phyloP scores from a whole-genome alignment of 1,284 basidiomycete genomes.

The Coriolopsis trogii region DNA sequence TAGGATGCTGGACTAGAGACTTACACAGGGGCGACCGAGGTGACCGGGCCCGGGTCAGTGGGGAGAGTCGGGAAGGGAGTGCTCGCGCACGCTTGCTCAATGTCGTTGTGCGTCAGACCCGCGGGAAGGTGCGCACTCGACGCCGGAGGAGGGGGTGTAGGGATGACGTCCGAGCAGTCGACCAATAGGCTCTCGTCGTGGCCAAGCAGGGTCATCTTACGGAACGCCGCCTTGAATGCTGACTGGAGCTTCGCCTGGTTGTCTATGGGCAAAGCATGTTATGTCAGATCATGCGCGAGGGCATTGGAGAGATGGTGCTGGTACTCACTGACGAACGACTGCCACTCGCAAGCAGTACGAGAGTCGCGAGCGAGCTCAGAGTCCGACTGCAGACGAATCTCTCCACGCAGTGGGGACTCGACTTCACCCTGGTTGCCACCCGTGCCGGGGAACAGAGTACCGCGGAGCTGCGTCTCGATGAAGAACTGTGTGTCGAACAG shows the following conservation, averaged over 20 bases:
- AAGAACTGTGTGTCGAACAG: constrained; percentile 25
- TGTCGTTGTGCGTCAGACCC: constrained; percentile 12
- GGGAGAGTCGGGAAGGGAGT: constrained; percentile 24
- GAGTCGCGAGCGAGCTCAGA: constrained; percentile 29
- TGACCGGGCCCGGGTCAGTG: constrained; percentile 21
- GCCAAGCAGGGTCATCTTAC: constrained; percentile 32
- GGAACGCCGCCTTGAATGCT: constrained; percentile 30
- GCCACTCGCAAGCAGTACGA: constrained; percentile 30
- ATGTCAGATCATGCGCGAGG: background rate
- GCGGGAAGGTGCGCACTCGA: constrained; percentile 15
- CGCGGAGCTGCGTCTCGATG: constrained; percentile 25
- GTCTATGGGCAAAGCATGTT: constrained; percentile 11
- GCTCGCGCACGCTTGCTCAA: constrained; percentile 20
- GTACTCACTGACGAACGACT: constrained; percentile 26
- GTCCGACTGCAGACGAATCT: constrained; percentile 31
- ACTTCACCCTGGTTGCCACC: constrained; percentile 23
- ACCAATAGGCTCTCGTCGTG: constrained; percentile 24
- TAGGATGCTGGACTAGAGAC: no score
- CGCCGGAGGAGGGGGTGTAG: constrained; percentile 1
- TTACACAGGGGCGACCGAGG: constrained; percentile 22
- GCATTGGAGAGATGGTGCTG: background rate
- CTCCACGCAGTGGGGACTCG: constrained; percentile 24
- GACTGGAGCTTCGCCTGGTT: constrained; percentile 29
- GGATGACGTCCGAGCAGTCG: constrained; percentile 27
- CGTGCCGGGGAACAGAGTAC: constrained; percentile 29